Evolutionary conservation across 2,329 filamentous ascomycete genomes (phyloP), one percentile per base, ranked within the genome.

Genomic region (Huntiella omanensis): DNA sequence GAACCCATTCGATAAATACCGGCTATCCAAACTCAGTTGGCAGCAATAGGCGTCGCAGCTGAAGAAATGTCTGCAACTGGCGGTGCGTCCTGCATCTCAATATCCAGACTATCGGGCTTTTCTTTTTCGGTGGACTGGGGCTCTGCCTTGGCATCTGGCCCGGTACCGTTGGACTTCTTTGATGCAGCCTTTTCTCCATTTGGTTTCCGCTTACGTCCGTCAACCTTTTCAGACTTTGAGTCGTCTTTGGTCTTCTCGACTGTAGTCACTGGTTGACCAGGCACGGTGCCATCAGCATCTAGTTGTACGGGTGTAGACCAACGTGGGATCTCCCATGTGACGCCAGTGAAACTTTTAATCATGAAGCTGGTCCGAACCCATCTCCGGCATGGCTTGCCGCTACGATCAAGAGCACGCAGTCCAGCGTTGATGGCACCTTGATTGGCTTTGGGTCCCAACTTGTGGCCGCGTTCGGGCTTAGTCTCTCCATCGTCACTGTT

Each of bases 391-490:
- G 91, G 87, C 57, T 88, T 83, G 54, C 88, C 88, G 5, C 82
- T 82, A 51, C 88, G 80, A 62, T 98, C 91, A 53, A 98, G 81
- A 10, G 91, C 88, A 47, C 91, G 84, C 43, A 98, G 78, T 45
- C 85, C 84, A 46, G 91, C 91, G 59, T 98, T 98, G 70, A 98
- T 98, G 50, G 88, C 88, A 52, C 91, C 91, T 56, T 88, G 83
- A 60, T 95, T 96, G 44, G 88, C 88, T 63, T 95, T 96, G 54
- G 91, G 91, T 3, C 88, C 88, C 19, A 96, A 79, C 61, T 93
- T 93, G 63, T 88, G 83, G 43, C 66, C 64, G 40, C 67, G 63
- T 55, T 69, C 65, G 50, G 61, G 60, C 54, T 62, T 69, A 28
- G 70, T 69, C 28, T 75, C 74, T 54, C 79, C 75, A 56, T 80